Base-by-base conservation (phyloP, 805 yeast species). In the Cyberlindnera meyerae region DNA sequence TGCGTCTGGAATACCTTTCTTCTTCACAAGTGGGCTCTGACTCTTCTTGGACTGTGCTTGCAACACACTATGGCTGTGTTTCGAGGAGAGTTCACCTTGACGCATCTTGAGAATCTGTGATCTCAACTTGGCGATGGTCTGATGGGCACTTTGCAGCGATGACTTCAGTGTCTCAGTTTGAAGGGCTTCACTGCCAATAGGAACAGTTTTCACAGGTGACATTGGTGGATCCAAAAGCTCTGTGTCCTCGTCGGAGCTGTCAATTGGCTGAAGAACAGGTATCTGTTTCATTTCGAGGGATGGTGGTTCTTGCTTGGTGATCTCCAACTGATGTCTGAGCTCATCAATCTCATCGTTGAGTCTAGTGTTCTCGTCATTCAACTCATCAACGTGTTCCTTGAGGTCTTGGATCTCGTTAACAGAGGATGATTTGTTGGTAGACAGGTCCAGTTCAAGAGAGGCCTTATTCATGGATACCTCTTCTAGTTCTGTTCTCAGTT, bases 331-430 rank as follows among this genome's bases (percentile, higher is more conserved):
- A 25, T 42, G 24, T 36, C 48, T 52, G 39, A 58, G 20, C 28
- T 46, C 43, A 37, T 51, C 48, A 51, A 62, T 46, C 55, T 69
- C 63, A 43, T 62, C 55, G 49, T 70, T 75, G 37, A 81, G 61
- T 16, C 65, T 64, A 45, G 79, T 83, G 57, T 82, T 82, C 51
- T 80, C 88, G 48, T 79, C 82, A 53, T 82, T 82, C 42, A 82
- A 60, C 32, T 74, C 79, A 22, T 68, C 70, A 31, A 81, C 73
- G 31, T 74, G 70, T 4, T 55, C 56, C 47, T 69, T 75, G 39
- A 79, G 60, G 13, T 69, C 76, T 20, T 58, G 59, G 7, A 76
- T 47, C 39, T 79, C 79, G 21, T 54, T 48, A 11, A 58, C 55
- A 24, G 67, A 61, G 14, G 64, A 52, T 1, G 43, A 40, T 27